A percentile compares a stretch with the other conserved stretches of the same genome.
phyloP scores from a whole-genome alignment of 805 yeast species.

The Metschnikowia gruessii region DNA sequence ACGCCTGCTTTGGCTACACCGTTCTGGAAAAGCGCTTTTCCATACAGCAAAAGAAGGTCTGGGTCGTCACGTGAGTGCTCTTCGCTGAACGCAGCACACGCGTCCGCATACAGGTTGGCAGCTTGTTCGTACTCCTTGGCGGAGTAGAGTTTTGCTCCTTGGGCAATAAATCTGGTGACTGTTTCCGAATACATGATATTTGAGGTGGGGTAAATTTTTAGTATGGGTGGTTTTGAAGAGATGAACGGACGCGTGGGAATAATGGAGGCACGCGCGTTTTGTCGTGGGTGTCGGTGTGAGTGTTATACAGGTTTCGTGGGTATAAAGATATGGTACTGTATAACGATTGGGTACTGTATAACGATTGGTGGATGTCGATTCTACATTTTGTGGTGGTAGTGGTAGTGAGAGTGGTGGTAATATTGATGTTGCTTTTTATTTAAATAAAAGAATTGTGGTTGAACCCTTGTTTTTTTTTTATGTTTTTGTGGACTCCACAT shows the following conservation, averaged over 20 bases:
- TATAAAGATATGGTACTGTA: too few relatives aligned
- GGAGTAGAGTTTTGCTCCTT: slow-evolving; percentile 65
- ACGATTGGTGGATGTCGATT: too few relatives aligned
- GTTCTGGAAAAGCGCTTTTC: slow-evolving; percentile 72
- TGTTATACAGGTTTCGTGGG: too few relatives aligned
- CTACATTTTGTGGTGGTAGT: too few relatives aligned
- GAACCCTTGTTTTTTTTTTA: too few relatives aligned
- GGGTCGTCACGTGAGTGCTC: slow-evolving; percentile 63
- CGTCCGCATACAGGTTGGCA: slow-evolving; percentile 65
- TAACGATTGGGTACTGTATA: too few relatives aligned
- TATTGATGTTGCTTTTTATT: too few relatives aligned
- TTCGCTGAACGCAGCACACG: slow-evolving; percentile 56
- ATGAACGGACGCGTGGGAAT: slow-evolving; percentile 1
- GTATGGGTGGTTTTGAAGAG: background rate
- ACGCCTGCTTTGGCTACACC: slow-evolving; percentile 76
- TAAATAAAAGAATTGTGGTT: too few relatives aligned
- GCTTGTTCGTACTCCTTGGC: slow-evolving; percentile 66
- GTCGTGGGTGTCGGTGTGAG: too few relatives aligned
- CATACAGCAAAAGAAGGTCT: slow-evolving; percentile 70
- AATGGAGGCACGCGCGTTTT: background rate
- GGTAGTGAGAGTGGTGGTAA: too few relatives aligned
- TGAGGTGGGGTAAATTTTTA: background rate
- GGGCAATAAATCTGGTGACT: slow-evolving; percentile 34
- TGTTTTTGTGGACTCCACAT: too few relatives aligned
- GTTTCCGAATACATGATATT: slow-evolving; percentile 15